These are phyloP conservation scores for Cyclotella cryptica DNA, from an alignment of 108 stramenopile genomes.

Conservation along the genomic window DNA sequence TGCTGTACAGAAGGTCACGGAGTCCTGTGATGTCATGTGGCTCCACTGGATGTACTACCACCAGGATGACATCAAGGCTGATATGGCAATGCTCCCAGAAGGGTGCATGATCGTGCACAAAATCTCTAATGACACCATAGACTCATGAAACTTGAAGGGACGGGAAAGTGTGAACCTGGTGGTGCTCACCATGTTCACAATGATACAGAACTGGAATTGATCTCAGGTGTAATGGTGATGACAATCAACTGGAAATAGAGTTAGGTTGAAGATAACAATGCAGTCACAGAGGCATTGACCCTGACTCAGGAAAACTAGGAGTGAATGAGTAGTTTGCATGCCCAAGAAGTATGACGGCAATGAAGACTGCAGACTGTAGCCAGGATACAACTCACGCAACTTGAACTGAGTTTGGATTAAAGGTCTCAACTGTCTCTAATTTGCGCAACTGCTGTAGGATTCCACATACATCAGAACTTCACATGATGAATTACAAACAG, in stretches of 20 bases:
- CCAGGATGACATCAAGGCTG: neutral
- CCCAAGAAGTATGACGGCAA: neutral
- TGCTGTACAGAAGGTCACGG: constrained; percentile 8
- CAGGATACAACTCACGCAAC: neutral
- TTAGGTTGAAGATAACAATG: neutral
- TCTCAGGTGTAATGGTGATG: neutral
- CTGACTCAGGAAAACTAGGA: neutral
- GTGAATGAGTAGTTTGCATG: neutral
- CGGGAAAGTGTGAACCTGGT: too few relatives aligned
- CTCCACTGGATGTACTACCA: constrained; percentile 47
- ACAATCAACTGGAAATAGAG: neutral
- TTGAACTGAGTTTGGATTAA: neutral
- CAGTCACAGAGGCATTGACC: too few relatives aligned
- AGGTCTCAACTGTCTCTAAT: neutral
- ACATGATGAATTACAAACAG: constrained; percentile 44
- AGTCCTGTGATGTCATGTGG: too few relatives aligned
- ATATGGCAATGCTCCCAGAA: neutral
- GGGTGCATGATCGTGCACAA: constrained; percentile 1
- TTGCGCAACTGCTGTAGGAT: constrained; percentile 33
- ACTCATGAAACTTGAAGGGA: neutral
- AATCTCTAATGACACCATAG: neutral
- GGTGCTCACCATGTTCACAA: too few relatives aligned
- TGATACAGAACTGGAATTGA: neutral
- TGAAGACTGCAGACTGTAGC: neutral
- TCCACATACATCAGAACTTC: constrained; percentile 31